Evolutionary conservation across 1,139 yeast species (phyloP).

Genomic region (Scheffersomyces titani): DNA sequence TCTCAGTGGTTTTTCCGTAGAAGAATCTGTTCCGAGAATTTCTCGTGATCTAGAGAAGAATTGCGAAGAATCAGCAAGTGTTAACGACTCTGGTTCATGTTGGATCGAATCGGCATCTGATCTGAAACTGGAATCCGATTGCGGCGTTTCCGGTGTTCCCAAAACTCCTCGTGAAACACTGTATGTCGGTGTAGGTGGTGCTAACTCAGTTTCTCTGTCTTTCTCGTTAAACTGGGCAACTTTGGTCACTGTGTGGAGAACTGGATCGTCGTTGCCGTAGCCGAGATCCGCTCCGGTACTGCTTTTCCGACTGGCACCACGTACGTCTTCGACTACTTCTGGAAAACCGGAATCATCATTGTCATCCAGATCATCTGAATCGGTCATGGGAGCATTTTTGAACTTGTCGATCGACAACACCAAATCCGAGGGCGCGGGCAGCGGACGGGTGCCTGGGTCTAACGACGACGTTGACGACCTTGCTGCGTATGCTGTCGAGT

Average conservation of each 20-base stretch:
- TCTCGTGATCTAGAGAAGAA: background rate
- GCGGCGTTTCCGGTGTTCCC: constrained; percentile 29
- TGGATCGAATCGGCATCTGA: constrained; percentile 43
- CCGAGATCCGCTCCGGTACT: background rate
- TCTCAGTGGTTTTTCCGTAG: background rate
- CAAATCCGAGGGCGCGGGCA: constrained; percentile 15
- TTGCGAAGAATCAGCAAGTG: constrained; percentile 13
- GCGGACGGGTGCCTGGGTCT: background rate
- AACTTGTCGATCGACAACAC: constrained; percentile 40
- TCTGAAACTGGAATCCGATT: constrained; percentile 33
- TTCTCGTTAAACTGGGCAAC: background rate
- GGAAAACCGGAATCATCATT: constrained; percentile 12
- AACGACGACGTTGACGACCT: background rate
- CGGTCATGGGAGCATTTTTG: constrained; percentile 14
- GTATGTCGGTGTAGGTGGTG: constrained; percentile 36
- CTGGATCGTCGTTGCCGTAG: background rate
- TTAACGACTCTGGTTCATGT: constrained; percentile 31
- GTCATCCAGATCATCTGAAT: constrained; percentile 21
- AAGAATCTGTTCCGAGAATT: background rate
- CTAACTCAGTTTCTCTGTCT: constrained; percentile 8
- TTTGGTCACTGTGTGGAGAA: background rate
- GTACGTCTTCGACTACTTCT: background rate
- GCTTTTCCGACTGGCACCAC: background rate
- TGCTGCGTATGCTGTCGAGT: background rate
- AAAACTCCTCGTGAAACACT: constrained; percentile 11